Conservation (phyloP, 2,329 filamentous ascomycete species). For the Penicillium hesseltinei region DNA sequence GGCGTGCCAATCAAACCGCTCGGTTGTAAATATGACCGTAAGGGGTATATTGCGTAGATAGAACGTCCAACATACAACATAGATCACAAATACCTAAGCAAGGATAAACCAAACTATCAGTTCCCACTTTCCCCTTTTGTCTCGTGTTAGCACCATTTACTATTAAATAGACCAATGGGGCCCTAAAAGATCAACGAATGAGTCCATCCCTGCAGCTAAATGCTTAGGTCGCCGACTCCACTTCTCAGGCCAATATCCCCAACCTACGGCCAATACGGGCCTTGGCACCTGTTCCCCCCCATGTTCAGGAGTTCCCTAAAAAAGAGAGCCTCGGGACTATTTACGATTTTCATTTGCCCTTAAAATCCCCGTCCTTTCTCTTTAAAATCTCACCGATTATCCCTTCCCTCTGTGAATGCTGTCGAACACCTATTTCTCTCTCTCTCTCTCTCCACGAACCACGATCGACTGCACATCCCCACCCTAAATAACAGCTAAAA, state of each 20-base stretch:
- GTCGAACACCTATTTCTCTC: not conserved
- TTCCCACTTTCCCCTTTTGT: not conserved
- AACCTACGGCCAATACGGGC: not conserved
- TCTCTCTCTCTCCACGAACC: not conserved
- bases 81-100: constrained; percentile 1
- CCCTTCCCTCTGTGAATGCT: not conserved
- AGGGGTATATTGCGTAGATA: not conserved
- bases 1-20: constrained; percentile 46
- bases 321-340: not conserved
- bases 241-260: not conserved
- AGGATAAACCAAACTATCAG: not conserved
- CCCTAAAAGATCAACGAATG: not conserved
- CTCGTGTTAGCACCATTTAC: not conserved
- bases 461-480: not conserved
- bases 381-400: not conserved
- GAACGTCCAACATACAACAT: not conserved
- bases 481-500: not conserved
- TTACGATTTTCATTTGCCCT: not conserved
- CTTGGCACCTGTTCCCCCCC: not conserved
- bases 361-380: not conserved
- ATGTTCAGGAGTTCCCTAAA: not conserved
- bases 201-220: not conserved
- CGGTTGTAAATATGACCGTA: not conserved
- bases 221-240: not conserved
- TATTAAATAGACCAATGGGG: not conserved